Evolutionary conservation across 2,329 filamentous ascomycete species (phyloP).

Genomic region (Ophiostoma australiae): DNA sequence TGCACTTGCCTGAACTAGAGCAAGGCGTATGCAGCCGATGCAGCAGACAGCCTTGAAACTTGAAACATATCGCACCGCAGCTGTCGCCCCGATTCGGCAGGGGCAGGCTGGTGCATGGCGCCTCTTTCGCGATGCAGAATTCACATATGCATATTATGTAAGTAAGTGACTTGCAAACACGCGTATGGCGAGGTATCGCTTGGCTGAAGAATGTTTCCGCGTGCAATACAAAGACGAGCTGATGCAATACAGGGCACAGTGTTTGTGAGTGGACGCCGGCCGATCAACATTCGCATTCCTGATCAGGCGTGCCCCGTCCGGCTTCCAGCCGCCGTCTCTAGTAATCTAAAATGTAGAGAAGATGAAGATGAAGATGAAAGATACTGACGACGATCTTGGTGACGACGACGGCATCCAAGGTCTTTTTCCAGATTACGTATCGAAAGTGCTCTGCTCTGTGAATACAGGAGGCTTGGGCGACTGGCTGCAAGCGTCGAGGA

Average conservation of each 20-base stretch:
- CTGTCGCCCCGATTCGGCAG: slow-evolving; percentile 8
- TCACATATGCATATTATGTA: neutral
- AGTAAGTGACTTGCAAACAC: neutral
- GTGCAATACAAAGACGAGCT: neutral
- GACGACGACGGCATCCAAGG: neutral
- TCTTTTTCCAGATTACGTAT: neutral
- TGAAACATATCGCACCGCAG: slow-evolving; percentile 8
- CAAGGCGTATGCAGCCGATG: slow-evolving; percentile 1
- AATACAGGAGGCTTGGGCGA: neutral
- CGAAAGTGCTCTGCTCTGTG: neutral
- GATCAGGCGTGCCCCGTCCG: neutral
- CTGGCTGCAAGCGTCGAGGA: neutral
- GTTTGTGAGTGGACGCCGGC: too few relatives aligned
- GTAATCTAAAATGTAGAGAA: neutral
- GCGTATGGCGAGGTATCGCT: neutral
- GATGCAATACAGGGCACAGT: neutral
- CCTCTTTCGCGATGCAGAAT: neutral
- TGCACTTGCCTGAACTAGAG: neutral
- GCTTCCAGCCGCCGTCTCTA: neutral
- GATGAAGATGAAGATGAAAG: neutral
- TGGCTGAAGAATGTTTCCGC: neutral
- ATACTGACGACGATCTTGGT: neutral
- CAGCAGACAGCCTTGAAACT: neutral
- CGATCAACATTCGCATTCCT: neutral
- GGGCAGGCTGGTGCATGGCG: neutral